These are phyloP conservation scores for Cladosporium austrohemisphaericum DNA, from an alignment of 2,329 filamentous ascomycete species.

Conservation along the genomic window DNA sequence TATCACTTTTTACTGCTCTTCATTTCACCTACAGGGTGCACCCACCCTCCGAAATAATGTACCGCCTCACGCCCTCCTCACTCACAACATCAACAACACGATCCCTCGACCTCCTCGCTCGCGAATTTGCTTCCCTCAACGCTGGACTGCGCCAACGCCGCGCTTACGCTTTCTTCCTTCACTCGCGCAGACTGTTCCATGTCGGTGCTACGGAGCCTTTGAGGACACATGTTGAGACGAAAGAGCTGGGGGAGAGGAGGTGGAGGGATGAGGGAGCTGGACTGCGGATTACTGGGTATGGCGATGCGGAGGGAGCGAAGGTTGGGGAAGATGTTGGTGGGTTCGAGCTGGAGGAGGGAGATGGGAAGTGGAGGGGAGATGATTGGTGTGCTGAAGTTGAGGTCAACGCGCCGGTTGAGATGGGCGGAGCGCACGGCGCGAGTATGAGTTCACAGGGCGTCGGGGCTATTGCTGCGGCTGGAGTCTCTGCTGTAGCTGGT, in stretches of 20 bases:
- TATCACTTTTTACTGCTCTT: too few relatives aligned
- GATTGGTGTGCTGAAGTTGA: conserved; percentile 19
- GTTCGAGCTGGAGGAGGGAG: conserved; percentile 9
- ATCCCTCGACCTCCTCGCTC: conserved; percentile 20
- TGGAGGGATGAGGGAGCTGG: conserved; percentile 12
- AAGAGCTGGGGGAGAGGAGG: conserved; percentile 10
- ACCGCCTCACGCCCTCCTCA: too few relatives aligned
- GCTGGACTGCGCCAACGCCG: conserved; percentile 20
- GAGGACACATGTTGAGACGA: neutral
- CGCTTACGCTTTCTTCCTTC: conserved; percentile 15
- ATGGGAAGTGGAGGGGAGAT: conserved; percentile 13
- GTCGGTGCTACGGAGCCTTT: conserved; percentile 1
- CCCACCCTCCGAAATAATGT: too few relatives aligned
- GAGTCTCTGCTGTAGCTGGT: neutral
- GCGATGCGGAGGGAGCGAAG: neutral
- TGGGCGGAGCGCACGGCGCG: neutral
- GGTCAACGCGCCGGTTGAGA: conserved; percentile 4
- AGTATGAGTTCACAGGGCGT: conserved; percentile 6
- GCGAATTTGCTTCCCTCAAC: conserved; percentile 17
- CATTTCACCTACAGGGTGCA: too few relatives aligned
- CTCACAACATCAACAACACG: conserved; percentile 2
- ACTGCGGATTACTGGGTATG: conserved; percentile 7
- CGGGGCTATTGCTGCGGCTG: neutral
- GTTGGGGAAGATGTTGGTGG: neutral
- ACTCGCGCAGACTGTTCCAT: neutral